Conservation (phyloP, 768 basidiomycete genomes). For the Lactifluus volemus region DNA sequence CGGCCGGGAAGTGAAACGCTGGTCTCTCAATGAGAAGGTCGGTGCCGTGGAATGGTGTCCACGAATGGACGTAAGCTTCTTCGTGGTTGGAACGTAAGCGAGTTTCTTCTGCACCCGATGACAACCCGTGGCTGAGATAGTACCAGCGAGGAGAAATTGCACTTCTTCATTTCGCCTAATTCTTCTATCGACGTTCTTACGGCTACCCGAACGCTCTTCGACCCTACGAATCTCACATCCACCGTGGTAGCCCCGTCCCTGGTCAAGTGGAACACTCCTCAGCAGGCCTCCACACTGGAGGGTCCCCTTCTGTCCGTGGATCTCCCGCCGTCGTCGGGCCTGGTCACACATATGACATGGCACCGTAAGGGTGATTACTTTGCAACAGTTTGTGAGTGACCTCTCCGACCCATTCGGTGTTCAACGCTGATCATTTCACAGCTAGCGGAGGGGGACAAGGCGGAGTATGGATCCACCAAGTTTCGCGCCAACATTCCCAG, state of each 20-base stretch:
- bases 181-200: constrained; percentile 48
- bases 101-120: constrained; percentile 1
- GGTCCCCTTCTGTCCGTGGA: constrained; percentile 50
- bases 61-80: constrained; percentile 68
- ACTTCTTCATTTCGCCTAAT: constrained; percentile 76
- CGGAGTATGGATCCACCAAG: constrained; percentile 92
- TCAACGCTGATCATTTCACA: constrained; percentile 22
- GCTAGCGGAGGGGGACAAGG: constrained; percentile 65
- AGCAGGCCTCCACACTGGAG: constrained; percentile 37
- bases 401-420: background rate
- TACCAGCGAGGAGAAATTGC: constrained; percentile 67
- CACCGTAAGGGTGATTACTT: constrained; percentile 94
- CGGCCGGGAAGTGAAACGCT: constrained; percentile 80
- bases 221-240: constrained; percentile 56
- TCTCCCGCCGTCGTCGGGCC: constrained; percentile 57
- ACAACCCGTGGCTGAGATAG: background rate
- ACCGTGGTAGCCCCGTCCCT: constrained; percentile 47
- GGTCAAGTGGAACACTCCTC: constrained; percentile 58
- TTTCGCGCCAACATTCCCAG: constrained; percentile 90
- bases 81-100: constrained; percentile 72
- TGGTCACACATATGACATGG: constrained; percentile 80
- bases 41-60: constrained; percentile 93
- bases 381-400: constrained; percentile 83
- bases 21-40: constrained; percentile 74
- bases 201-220: constrained; percentile 53